These are phyloP conservation scores for Thalassiosira mediterranea DNA, from an alignment of 352 stramenopile genomes.

Conservation along the genomic window DNA sequence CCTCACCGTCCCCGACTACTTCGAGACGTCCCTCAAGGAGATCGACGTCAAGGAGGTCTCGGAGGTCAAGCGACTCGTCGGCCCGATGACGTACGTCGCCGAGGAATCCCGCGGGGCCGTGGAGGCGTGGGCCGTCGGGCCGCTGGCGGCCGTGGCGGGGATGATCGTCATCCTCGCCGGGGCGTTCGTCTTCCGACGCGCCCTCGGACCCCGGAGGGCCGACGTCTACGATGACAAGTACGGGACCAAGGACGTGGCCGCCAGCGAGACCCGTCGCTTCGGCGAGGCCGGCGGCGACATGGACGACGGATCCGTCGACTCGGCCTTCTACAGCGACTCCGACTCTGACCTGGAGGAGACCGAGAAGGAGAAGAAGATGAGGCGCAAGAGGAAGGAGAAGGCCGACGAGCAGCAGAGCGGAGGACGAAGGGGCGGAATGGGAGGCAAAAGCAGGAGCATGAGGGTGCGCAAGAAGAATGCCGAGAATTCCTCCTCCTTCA, in stretches of 20 bases:
- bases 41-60: conserved; percentile 17
- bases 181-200: conserved; percentile 28
- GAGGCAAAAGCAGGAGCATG: not conserved
- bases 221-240: conserved; percentile 21
- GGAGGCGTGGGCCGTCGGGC: conserved; percentile 26
- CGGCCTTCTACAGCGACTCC: conserved; percentile 21
- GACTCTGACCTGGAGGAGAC: conserved; percentile 9
- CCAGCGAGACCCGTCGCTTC: conserved; percentile 10
- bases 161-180: conserved; percentile 26
- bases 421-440: not conserved
- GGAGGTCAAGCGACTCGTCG: conserved; percentile 5
- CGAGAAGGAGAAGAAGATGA: conserved; percentile 29
- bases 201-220: conserved; percentile 12
- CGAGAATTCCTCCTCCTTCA: not conserved
- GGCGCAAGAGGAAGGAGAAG: conserved; percentile 13
- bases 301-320: conserved; percentile 33
- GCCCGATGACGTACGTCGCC: conserved; percentile 2
- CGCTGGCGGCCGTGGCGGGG: conserved; percentile 14
- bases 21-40: conserved; percentile 39
- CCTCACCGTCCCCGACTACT: conserved; percentile 14
- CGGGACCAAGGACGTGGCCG: conserved; percentile 12
- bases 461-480: conserved; percentile 1
- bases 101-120: conserved; percentile 8
- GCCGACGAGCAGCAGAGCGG: not conserved
- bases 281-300: conserved; percentile 9